phyloP scores from a whole-genome alignment of 2,329 filamentous ascomycete species.

The Claviceps spartinae region DNA sequence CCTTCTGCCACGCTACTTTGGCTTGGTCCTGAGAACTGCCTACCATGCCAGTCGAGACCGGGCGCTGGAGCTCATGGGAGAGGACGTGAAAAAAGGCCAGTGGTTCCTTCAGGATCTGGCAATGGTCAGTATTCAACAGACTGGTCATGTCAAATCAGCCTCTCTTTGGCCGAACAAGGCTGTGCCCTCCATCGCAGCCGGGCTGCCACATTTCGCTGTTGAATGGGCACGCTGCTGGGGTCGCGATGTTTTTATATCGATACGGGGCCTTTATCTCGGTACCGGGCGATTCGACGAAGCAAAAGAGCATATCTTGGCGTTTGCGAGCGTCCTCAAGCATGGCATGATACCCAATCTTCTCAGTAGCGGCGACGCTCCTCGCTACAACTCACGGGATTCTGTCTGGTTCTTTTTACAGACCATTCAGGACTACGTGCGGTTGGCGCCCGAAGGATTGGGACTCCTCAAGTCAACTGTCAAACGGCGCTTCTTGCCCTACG shows the following conservation, averaged over 20 bases:
- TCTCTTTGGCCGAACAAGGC: slow-evolving; percentile 77
- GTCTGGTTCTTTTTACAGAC: slow-evolving; percentile 97
- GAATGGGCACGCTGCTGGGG: slow-evolving; percentile 97
- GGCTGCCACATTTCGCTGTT: slow-evolving; percentile 83
- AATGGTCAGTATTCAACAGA: slow-evolving; percentile 85
- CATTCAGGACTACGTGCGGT: slow-evolving; percentile 81
- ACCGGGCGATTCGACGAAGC: slow-evolving; percentile 82
- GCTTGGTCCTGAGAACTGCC: slow-evolving; percentile 71
- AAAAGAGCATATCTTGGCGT: slow-evolving; percentile 85
- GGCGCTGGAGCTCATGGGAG: slow-evolving; percentile 64
- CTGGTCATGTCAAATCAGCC: slow-evolving; percentile 76
- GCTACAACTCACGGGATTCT: slow-evolving; percentile 93
- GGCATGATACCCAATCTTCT: slow-evolving; percentile 96
- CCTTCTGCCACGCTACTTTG: slow-evolving; percentile 85
- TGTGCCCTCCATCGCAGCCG: slow-evolving; percentile 80
- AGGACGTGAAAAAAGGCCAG: slow-evolving; percentile 66
- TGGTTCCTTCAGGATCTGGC: slow-evolving; percentile 79
- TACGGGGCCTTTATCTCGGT: slow-evolving; percentile 80
- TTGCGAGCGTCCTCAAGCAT: slow-evolving; percentile 92
- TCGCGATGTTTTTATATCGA: slow-evolving; percentile 89
- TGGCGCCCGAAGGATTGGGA: slow-evolving; percentile 62
- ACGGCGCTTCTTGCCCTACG: slow-evolving; percentile 82
- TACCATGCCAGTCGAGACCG: slow-evolving; percentile 74
- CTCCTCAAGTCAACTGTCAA: slow-evolving; percentile 66
- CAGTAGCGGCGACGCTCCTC: slow-evolving; percentile 68